phyloP scores from a whole-genome alignment of 352 stramenopile species.

The Phytophthora capsici region DNA sequence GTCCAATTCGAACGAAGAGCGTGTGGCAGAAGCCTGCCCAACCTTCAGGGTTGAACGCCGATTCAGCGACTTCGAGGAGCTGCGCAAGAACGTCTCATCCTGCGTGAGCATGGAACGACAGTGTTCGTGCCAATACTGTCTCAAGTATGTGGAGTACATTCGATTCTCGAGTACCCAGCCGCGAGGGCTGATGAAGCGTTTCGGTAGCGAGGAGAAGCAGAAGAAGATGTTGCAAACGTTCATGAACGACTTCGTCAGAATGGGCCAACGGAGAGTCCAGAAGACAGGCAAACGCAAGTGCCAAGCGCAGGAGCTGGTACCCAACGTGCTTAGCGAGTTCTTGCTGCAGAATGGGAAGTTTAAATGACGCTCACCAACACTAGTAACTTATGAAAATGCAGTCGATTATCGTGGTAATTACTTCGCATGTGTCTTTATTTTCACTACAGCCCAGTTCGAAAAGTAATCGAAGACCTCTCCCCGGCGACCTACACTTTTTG shows the following conservation, averaged over 20 bases:
- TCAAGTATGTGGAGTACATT: constrained; percentile 51
- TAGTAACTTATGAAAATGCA: background rate
- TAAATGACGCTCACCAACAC: background rate
- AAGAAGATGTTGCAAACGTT: constrained; percentile 48
- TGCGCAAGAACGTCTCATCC: constrained; percentile 38
- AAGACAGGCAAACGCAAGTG: constrained; percentile 37
- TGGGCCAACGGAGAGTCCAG: constrained; percentile 34
- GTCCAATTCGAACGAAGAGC: constrained; percentile 11
- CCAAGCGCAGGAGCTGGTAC: constrained; percentile 40
- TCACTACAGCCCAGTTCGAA: no score
- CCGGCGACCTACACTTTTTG: no score
- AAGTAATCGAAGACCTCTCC: no score
- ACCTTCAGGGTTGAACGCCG: constrained; percentile 48
- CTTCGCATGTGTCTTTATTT: no score
- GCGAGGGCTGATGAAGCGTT: constrained; percentile 37
- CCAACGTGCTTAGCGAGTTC: constrained; percentile 44
- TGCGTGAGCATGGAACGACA: constrained; percentile 43
- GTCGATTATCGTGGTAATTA: no score
- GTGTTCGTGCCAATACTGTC: constrained; percentile 57
- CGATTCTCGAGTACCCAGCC: constrained; percentile 48
- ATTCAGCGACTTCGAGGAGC: constrained; percentile 57
- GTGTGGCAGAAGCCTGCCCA: constrained; percentile 2
- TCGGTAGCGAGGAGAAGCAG: constrained; percentile 32
- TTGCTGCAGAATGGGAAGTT: constrained; percentile 24
- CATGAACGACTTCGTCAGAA: constrained; percentile 43